Conservation (phyloP, 768 basidiomycete species). For the Hygrophorus pudorinus region DNA sequence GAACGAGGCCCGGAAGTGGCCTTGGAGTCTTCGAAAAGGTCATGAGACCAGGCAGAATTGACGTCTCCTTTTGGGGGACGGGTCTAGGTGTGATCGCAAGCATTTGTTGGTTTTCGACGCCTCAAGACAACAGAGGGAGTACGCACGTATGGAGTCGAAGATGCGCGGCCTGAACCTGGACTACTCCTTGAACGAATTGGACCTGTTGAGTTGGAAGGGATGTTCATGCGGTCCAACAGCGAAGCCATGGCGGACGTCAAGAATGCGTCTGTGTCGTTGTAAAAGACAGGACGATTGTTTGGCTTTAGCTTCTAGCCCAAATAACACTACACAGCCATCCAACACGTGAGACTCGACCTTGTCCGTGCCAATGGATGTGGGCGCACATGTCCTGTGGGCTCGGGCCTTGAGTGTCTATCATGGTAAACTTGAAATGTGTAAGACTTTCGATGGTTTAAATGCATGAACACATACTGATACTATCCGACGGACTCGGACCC, state of each 20-base stretch:
- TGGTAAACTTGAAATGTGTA: too few relatives aligned
- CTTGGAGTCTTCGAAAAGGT: conserved; percentile 53
- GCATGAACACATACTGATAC: too few relatives aligned
- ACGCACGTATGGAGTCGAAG: conserved; percentile 47
- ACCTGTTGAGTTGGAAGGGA: conserved; percentile 30
- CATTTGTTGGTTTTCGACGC: conserved; percentile 8
- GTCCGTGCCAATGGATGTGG: too few relatives aligned
- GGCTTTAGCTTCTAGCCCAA: too few relatives aligned
- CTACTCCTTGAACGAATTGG: conserved; percentile 35
- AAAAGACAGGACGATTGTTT: not conserved
- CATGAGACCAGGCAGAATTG: conserved; percentile 63
- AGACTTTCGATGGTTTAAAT: too few relatives aligned
- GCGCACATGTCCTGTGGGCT: too few relatives aligned
- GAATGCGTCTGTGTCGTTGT: too few relatives aligned
- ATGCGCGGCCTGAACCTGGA: conserved; percentile 26
- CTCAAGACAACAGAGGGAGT: conserved; percentile 15
- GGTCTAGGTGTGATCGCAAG: conserved; percentile 21
- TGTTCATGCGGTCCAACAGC: conserved; percentile 49
- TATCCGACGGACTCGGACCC: too few relatives aligned
- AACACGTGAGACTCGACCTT: too few relatives aligned
- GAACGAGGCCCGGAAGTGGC: conserved; percentile 53
- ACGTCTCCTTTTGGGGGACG: conserved; percentile 59
- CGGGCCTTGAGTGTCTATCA: too few relatives aligned
- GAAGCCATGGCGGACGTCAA: conserved; percentile 50
- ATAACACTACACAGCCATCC: too few relatives aligned